phyloP scores from a whole-genome alignment of 306 rosid genomes.

The Ormosia emarginata region DNA sequence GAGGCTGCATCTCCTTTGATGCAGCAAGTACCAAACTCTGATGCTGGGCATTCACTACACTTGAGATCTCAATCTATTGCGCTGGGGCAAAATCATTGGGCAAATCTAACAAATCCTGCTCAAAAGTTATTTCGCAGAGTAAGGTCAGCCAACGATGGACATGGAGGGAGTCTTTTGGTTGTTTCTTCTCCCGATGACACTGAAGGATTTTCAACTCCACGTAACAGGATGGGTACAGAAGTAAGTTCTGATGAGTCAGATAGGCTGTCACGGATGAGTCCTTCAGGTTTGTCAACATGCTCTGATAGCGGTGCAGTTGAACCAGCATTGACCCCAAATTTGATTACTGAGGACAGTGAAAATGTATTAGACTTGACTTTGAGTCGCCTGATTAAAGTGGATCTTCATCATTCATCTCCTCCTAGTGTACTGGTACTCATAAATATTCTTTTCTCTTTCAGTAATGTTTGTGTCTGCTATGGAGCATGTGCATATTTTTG shows the following conservation, averaged over 20 bases:
- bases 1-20: constrained; percentile 37
- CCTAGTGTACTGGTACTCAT: constrained; percentile 56
- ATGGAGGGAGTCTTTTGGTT: constrained; percentile 1
- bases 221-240: constrained; percentile 19
- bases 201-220: constrained; percentile 35
- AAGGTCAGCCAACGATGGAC: constrained; percentile 40
- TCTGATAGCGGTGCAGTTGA: constrained; percentile 50
- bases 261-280: constrained; percentile 41
- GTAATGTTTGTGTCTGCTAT: constrained; percentile 12
- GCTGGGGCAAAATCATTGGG: constrained; percentile 19
- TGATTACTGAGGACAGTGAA: constrained; percentile 39
- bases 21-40: constrained; percentile 45
- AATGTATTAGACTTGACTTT: constrained; percentile 30
- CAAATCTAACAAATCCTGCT: constrained; percentile 26
- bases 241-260: constrained; percentile 38
- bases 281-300: constrained; percentile 43
- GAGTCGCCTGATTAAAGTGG: constrained; percentile 26
- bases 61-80: constrained; percentile 55
- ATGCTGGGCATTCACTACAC: constrained; percentile 8
- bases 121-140: constrained; percentile 48
- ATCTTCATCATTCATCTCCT: constrained; percentile 48
- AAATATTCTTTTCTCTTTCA: neutral
- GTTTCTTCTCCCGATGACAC: constrained; percentile 41
- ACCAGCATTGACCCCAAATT: constrained; percentile 27
- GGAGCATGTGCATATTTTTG: neutral